Conservation (phyloP, 306 rosid genomes). For the Myrica gale region DNA sequence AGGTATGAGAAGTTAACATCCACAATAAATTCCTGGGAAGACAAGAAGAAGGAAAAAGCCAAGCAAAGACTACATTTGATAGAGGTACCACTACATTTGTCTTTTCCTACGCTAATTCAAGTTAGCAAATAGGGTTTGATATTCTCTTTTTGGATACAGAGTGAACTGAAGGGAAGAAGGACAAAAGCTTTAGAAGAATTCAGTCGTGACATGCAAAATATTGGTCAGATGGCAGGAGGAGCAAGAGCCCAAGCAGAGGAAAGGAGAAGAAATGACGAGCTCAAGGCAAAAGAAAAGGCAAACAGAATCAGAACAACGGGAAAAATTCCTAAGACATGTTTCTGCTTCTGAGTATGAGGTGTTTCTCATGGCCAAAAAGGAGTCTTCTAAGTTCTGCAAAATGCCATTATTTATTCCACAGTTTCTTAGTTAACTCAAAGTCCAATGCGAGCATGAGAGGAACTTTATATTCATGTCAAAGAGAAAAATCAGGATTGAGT, state of each 20-base stretch:
- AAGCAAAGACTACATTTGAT: constrained; percentile 27
- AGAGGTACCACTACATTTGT: constrained; percentile 46
- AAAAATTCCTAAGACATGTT: constrained; percentile 41
- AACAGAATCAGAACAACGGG: constrained; percentile 57
- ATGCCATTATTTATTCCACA: constrained; percentile 26
- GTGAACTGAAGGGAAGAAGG: constrained; percentile 38
- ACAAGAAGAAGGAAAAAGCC: constrained; percentile 50
- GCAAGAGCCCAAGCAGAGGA: constrained; percentile 56
- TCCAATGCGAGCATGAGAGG: too few relatives aligned
- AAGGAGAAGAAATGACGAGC: constrained; percentile 38
- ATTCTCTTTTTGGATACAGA: constrained; percentile 35
- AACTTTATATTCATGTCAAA: too few relatives aligned
- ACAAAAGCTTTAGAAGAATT: constrained; percentile 30
- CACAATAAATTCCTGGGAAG: constrained; percentile 65
- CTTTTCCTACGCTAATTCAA: constrained; percentile 14
- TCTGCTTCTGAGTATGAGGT: constrained; percentile 52
- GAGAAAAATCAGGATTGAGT: too few relatives aligned
- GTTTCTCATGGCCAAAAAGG: constrained; percentile 8
- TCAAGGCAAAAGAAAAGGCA: constrained; percentile 55
- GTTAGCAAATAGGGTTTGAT: not conserved
- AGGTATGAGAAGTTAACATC: constrained; percentile 52
- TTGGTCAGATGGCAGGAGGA: constrained; percentile 42
- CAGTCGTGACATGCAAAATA: constrained; percentile 22
- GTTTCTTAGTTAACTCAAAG: not conserved
- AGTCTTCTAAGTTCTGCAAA: not conserved